Percentiles rank a stretch among this genome's conserved stretches.
phyloP scores from a whole-genome alignment of 495 filamentous ascomycete genomes.

The Entonaema liquescens region DNA sequence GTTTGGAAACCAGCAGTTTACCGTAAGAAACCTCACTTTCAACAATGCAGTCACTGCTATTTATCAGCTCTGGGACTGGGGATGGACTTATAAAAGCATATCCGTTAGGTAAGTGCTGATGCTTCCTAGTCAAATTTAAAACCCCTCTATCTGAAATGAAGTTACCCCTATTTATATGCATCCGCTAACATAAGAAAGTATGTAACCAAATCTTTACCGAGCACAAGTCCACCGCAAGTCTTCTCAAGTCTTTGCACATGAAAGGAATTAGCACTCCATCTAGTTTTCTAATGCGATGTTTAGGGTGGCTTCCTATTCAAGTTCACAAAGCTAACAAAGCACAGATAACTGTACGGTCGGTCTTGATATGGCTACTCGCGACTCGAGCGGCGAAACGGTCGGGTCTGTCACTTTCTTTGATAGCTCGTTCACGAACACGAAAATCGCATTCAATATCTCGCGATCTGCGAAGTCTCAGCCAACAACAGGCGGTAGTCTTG shows the following conservation, averaged over 20 bases:
- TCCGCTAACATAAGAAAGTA: slow-evolving; percentile 18
- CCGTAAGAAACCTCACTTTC: slow-evolving; percentile 75
- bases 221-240: neutral
- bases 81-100: slow-evolving; percentile 75
- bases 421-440: slow-evolving; percentile 75
- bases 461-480: slow-evolving; percentile 58
- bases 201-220: neutral
- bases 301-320: neutral
- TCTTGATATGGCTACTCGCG: slow-evolving; percentile 65
- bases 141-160: too few relatives aligned
- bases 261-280: neutral
- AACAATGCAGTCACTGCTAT: slow-evolving; percentile 64
- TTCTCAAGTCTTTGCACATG: neutral
- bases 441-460: slow-evolving; percentile 58
- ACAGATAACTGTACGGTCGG: slow-evolving; percentile 67
- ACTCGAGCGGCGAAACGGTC: slow-evolving; percentile 60
- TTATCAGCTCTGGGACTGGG: slow-evolving; percentile 60
- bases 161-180: neutral
- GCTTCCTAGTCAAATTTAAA: neutral
- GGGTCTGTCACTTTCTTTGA: slow-evolving; percentile 82
- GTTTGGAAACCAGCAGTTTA: slow-evolving; percentile 84
- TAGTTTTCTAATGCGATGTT: neutral
- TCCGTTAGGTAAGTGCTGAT: slow-evolving; percentile 51
- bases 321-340: neutral
- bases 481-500: slow-evolving; percentile 59